Percentiles rank a stretch among this genome's conserved stretches.
Evolutionary conservation across 176 grass and related monocot genomes (phyloP).

Genomic region (Eleusine coracana): DNA sequence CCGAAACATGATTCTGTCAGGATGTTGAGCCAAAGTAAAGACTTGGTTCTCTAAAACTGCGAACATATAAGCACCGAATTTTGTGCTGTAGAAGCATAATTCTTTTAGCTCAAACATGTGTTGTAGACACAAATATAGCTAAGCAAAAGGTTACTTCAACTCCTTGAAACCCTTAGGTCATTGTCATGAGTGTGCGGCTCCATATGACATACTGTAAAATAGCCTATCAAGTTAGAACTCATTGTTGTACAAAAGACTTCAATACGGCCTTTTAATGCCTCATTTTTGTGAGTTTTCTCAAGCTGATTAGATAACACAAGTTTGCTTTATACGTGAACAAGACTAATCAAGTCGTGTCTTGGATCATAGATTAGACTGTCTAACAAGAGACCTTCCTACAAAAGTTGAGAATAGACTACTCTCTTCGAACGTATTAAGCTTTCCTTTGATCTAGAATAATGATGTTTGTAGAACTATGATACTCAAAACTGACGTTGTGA

Average conservation of each 20-base stretch:
- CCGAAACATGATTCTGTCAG: no score
- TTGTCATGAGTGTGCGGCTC: background rate
- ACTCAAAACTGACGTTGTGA: no score
- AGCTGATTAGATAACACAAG: background rate
- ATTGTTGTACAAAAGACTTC: background rate
- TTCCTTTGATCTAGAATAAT: background rate
- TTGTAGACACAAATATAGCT: no score
- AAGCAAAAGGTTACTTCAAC: no score
- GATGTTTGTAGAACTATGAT: background rate
- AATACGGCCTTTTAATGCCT: background rate
- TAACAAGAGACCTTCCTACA: background rate
- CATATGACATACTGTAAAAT: background rate
- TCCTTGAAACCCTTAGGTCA: no score
- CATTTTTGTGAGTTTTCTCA: background rate
- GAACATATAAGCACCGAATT: no score
- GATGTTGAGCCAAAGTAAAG: no score
- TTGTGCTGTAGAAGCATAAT: no score
- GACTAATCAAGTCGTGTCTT: background rate
- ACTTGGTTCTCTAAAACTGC: no score
- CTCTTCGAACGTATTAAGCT: background rate
- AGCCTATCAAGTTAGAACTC: background rate
- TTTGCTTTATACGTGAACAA: background rate
- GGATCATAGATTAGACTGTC: background rate
- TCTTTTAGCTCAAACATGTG: no score
- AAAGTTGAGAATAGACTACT: no score